phyloP scores from a whole-genome alignment of 1,284 basidiomycete genomes.

The Ustilago esculenta region DNA sequence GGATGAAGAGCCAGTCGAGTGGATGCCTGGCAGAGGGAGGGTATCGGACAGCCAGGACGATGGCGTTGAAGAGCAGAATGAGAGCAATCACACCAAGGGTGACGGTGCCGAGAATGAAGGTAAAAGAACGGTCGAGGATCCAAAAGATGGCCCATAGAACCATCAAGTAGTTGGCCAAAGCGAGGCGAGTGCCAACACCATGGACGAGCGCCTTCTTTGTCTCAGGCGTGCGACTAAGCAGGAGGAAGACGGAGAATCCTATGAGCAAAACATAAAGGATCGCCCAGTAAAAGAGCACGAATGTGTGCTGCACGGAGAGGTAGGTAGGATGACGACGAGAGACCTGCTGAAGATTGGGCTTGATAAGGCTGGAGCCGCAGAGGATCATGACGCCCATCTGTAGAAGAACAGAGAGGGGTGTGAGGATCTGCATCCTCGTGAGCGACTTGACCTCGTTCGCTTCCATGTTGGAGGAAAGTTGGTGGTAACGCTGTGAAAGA shows the following conservation, averaged over 20 bases:
- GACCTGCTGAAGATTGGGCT: slow-evolving; percentile 45
- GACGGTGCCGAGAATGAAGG: slow-evolving; percentile 51
- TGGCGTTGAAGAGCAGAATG: slow-evolving; percentile 53
- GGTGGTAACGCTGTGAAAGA: slow-evolving; percentile 32
- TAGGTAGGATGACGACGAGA: slow-evolving; percentile 73
- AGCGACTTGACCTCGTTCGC: slow-evolving; percentile 37
- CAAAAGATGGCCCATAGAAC: slow-evolving; percentile 84
- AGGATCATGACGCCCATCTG: slow-evolving; percentile 51
- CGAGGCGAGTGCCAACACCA: slow-evolving; percentile 80
- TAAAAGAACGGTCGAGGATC: slow-evolving; percentile 69
- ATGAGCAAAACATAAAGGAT: slow-evolving; percentile 72
- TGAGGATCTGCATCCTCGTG: slow-evolving; percentile 50
- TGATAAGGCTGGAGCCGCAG: slow-evolving; percentile 47
- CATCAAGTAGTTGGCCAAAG: slow-evolving; percentile 82
- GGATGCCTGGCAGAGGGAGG: slow-evolving; percentile 68
- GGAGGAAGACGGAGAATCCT: slow-evolving; percentile 81
- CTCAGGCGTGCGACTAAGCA: slow-evolving; percentile 77
- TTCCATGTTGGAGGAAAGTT: slow-evolving; percentile 44
- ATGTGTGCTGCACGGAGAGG: slow-evolving; percentile 75
- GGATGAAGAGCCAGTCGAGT: slow-evolving; percentile 70
- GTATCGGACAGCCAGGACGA: slow-evolving; percentile 51
- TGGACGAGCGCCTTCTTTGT: slow-evolving; percentile 73
- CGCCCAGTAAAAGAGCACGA: slow-evolving; percentile 76
- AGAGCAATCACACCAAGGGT: slow-evolving; percentile 48
- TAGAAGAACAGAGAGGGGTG: slow-evolving; percentile 46